Evolutionary conservation across 2,329 filamentous ascomycete species (phyloP).

Genomic region (Ophiocordyceps camponoti-leonardi): DNA sequence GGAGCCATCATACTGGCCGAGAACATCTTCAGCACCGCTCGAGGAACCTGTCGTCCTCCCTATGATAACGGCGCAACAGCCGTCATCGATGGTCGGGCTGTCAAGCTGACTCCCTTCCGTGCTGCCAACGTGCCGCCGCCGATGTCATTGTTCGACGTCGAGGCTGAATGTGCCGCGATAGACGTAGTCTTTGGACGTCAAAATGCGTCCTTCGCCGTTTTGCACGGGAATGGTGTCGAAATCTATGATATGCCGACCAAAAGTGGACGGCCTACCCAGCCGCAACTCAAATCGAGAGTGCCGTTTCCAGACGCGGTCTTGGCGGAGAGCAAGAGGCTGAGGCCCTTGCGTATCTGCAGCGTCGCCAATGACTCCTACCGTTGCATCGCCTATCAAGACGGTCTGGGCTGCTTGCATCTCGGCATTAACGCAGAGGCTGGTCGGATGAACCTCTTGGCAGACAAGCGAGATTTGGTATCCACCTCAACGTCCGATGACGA

Average conservation of each 20-base stretch:
- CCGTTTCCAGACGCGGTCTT: constrained; percentile 16
- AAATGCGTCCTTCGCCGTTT: constrained; percentile 50
- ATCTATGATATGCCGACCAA: constrained; percentile 53
- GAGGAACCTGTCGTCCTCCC: constrained; percentile 52
- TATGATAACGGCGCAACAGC: constrained; percentile 64
- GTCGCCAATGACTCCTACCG: constrained; percentile 11
- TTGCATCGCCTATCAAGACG: constrained; percentile 14
- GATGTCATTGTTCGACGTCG: constrained; percentile 69
- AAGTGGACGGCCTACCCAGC: constrained; percentile 29
- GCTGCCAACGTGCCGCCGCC: constrained; percentile 79
- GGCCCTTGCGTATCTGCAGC: constrained; percentile 16
- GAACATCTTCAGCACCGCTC: constrained; percentile 48
- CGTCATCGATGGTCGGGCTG: constrained; percentile 62
- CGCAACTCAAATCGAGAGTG: constrained; percentile 21
- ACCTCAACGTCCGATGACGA: constrained; percentile 16
- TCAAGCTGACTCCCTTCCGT: constrained; percentile 77
- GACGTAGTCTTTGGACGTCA: constrained; percentile 59
- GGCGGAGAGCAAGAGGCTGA: constrained; percentile 5
- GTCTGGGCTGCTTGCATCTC: constrained; percentile 8
- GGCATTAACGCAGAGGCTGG: constrained; percentile 5
- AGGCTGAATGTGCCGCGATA: constrained; percentile 41
- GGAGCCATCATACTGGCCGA: constrained; percentile 40
- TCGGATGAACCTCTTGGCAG: constrained; percentile 5
- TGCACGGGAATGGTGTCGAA: constrained; percentile 50
- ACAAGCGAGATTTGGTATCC: constrained; percentile 9